phyloP scores from a whole-genome alignment of 1,284 basidiomycete genomes.

The Apiotrichum akiyoshidainum region DNA sequence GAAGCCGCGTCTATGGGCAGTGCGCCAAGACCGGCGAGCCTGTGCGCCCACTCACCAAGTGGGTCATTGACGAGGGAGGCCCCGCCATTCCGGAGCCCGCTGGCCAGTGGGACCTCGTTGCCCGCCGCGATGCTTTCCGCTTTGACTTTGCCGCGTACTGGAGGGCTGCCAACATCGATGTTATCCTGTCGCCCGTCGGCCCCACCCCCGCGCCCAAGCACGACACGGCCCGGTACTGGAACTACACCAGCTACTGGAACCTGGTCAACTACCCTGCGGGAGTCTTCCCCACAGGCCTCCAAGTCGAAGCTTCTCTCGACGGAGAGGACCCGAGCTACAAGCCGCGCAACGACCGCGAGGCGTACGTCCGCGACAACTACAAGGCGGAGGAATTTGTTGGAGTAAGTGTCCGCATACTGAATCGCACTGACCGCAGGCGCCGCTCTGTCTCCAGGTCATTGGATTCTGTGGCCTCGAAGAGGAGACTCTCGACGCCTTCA shows the following conservation, averaged over 20 bases:
- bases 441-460: too few relatives aligned
- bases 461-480: too few relatives aligned
- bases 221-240: slow-evolving; percentile 27
- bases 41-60: slow-evolving; percentile 37
- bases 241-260: slow-evolving; percentile 64
- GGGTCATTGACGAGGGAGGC: slow-evolving; percentile 27
- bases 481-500: too few relatives aligned
- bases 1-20: slow-evolving; percentile 20
- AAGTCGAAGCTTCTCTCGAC: slow-evolving; percentile 4
- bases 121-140: slow-evolving; percentile 33
- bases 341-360: too few relatives aligned
- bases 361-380: too few relatives aligned
- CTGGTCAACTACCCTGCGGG: slow-evolving; percentile 63
- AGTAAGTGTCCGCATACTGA: too few relatives aligned
- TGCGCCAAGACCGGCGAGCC: slow-evolving; percentile 34
- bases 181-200: slow-evolving; percentile 28
- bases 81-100: slow-evolving; percentile 3
- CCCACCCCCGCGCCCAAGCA: slow-evolving; percentile 29
- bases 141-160: slow-evolving; percentile 30
- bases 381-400: too few relatives aligned
- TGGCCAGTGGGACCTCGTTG: slow-evolving; percentile 29
- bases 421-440: too few relatives aligned
- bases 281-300: slow-evolving; percentile 60
- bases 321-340: too few relatives aligned
- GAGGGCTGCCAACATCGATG: slow-evolving; percentile 32